phyloP scores from a whole-genome alignment of 495 filamentous ascomycete genomes.

The Hypoxylon fuscum region DNA sequence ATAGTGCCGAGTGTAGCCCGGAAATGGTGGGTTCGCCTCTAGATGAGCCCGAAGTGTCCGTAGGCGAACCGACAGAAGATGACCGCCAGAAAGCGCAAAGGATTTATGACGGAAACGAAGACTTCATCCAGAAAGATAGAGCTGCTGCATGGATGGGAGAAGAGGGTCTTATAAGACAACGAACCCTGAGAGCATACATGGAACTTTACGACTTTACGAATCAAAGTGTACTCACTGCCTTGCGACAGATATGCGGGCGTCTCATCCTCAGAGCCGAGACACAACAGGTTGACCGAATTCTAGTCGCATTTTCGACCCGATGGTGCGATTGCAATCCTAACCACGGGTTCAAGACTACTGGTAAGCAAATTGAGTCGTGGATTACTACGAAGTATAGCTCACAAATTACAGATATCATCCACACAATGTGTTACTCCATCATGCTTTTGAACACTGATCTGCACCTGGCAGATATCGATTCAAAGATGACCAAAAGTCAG shows the following conservation, averaged over 20 bases:
- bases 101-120: conserved; percentile 87
- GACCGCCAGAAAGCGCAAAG: conserved; percentile 77
- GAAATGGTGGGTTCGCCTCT: conserved; percentile 49
- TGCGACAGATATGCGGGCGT: conserved; percentile 82
- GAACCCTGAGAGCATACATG: conserved; percentile 86
- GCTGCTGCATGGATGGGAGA: conserved; percentile 93
- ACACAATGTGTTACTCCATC: conserved; percentile 96
- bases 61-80: conserved; percentile 66
- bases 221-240: conserved; percentile 78
- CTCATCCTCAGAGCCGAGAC: conserved; percentile 92
- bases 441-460: conserved; percentile 96
- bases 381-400: conserved; percentile 15
- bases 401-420: conserved; percentile 77
- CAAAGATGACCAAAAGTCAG: conserved; percentile 93
- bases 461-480: conserved; percentile 91
- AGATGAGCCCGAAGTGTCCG: conserved; percentile 58
- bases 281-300: conserved; percentile 93
- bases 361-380: conserved; percentile 57
- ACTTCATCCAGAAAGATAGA: conserved; percentile 75
- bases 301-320: conserved; percentile 84
- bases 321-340: conserved; percentile 96
- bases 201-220: conserved; percentile 87
- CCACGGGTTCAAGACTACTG: conserved; percentile 90
- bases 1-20: conserved; percentile 45
- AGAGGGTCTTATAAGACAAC: conserved; percentile 69